Evolutionary conservation across 331 rosid genomes (phyloP).

Genomic region (Stylosanthes scabra): DNA sequence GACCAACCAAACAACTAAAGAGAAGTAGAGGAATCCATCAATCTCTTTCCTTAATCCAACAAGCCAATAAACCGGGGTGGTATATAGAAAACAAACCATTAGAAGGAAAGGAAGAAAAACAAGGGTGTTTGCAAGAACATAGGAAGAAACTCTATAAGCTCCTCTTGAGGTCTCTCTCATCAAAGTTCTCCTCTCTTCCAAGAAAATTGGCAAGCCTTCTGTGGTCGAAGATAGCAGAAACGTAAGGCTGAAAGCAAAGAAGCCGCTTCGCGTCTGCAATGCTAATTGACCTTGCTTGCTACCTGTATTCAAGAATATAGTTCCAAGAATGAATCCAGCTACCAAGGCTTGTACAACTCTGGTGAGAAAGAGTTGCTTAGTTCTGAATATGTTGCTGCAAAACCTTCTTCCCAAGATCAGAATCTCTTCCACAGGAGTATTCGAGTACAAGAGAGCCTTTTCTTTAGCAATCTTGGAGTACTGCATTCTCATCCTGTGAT

Average conservation of each 20-base stretch:
- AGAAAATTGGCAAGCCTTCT: constrained; percentile 86
- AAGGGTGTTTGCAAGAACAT: constrained; percentile 71
- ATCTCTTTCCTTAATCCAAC: constrained; percentile 69
- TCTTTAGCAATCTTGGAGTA: constrained; percentile 41
- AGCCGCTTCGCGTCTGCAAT: constrained; percentile 59
- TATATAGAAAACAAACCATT: constrained; percentile 65
- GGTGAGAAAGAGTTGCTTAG: constrained; percentile 78
- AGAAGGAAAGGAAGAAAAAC: constrained; percentile 79
- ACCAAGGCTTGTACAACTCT: constrained; percentile 78
- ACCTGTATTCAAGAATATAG: constrained; percentile 71
- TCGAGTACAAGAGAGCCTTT: constrained; percentile 51
- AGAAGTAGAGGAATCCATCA: constrained; percentile 75
- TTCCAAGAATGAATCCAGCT: constrained; percentile 69
- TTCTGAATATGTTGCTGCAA: constrained; percentile 86
- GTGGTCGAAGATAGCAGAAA: constrained; percentile 84
- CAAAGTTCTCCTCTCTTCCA: constrained; percentile 73
- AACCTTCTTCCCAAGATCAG: constrained; percentile 83
- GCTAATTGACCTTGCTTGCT: constrained; percentile 47
- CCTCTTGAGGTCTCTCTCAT: constrained; percentile 88
- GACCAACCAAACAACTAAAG: constrained; percentile 78
- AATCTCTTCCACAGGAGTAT: constrained; percentile 63
- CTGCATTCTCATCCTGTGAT: constrained; percentile 34
- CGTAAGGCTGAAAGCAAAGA: constrained; percentile 85
- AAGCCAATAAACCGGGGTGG: constrained; percentile 82
- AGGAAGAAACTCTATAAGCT: constrained; percentile 83